These are phyloP conservation scores for Aspergillus nanangensis DNA, from an alignment of 495 filamentous ascomycete species.

Conservation along the genomic window DNA sequence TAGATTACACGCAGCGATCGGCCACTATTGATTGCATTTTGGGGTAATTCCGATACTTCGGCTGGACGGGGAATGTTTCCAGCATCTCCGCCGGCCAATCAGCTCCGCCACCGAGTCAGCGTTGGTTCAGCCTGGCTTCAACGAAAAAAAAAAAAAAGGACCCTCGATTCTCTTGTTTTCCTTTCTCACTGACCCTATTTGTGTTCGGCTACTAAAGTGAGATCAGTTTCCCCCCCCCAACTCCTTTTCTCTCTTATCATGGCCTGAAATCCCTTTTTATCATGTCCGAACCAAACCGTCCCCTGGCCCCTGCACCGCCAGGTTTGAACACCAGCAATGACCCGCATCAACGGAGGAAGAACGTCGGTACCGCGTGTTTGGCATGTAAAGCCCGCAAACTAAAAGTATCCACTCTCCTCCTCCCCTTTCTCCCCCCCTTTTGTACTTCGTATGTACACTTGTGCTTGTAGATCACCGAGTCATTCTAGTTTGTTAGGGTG, in stretches of 20 bases:
- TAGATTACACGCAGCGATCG: too few relatives aligned
- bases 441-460: background rate
- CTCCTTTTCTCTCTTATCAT: conserved; percentile 2
- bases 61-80: conserved; percentile 4
- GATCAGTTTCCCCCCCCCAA: background rate
- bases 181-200: background rate
- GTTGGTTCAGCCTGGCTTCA: too few relatives aligned
- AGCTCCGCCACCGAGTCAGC: background rate
- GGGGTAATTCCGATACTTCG: background rate
- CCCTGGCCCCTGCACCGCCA: conserved; percentile 14
- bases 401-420: conserved; percentile 15
- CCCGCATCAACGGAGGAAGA: conserved; percentile 16
- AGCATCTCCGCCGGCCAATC: conserved; percentile 6
- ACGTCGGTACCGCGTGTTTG: conserved; percentile 23
- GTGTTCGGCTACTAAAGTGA: too few relatives aligned
- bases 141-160: too few relatives aligned
- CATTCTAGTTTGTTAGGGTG: background rate
- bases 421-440: background rate
- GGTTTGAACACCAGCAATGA: conserved; percentile 7
- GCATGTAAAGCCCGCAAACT: conserved; percentile 28
- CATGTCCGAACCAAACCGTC: conserved; percentile 18
- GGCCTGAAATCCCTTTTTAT: background rate
- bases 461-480: background rate
- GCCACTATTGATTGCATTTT: background rate
- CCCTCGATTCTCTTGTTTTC: background rate